Evolutionary conservation across 371 early-diverging fungal species (phyloP).

Genomic region (Mucor mucedo): DNA sequence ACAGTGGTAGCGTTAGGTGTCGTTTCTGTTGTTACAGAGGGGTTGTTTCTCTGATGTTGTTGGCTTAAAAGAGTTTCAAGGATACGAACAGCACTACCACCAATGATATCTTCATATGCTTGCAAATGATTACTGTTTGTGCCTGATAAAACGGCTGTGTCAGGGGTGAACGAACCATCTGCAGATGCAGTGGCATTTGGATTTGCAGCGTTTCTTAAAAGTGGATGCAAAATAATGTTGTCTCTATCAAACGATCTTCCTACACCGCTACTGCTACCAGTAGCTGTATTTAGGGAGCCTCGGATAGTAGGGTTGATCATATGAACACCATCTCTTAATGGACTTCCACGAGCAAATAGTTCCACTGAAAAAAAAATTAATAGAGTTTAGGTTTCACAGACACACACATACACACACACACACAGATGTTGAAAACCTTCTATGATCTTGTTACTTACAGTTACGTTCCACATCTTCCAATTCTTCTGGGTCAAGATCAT

Average conservation of each 20-base stretch:
- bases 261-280: conserved; percentile 1
- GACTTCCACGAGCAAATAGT: conserved; percentile 2
- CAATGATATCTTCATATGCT: conserved; percentile 74
- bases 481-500: conserved; percentile 33
- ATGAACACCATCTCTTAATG: conserved; percentile 11
- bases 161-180: conserved; percentile 1
- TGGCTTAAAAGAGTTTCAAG: conserved; percentile 60
- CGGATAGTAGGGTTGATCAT: conserved; percentile 14
- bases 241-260: conserved; percentile 14
- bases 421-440: no score
- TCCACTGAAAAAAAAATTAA: neutral
- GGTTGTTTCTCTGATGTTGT: conserved; percentile 10
- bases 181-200: neutral
- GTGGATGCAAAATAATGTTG: conserved; percentile 32
- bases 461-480: conserved; percentile 44
- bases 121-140: conserved; percentile 26
- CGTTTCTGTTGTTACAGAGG: neutral
- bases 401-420: no score
- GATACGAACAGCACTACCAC: conserved; percentile 70
- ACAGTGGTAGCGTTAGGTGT: neutral
- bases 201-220: conserved; percentile 14
- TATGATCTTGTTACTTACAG: conserved; percentile 10
- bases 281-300: conserved; percentile 8
- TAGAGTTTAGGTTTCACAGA: neutral
- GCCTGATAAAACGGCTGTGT: conserved; percentile 13